Evolutionary conservation across 1,139 yeast species (phyloP).

Genomic region (Pichia sp.): DNA sequence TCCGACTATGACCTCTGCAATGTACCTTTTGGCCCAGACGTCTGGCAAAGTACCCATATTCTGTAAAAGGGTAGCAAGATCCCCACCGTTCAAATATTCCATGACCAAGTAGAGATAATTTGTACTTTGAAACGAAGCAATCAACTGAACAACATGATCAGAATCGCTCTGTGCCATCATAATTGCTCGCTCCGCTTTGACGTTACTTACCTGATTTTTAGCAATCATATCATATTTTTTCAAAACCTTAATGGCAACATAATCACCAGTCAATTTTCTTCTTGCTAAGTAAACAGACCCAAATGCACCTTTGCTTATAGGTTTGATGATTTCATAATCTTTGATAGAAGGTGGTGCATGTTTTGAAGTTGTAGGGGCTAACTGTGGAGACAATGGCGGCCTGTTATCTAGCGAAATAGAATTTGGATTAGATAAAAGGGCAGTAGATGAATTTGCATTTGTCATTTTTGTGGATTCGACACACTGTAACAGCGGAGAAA

Average conservation of each 20-base stretch:
- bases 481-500: conserved; percentile 34
- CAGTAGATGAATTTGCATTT: background rate
- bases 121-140: conserved; percentile 81
- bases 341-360: conserved; percentile 62
- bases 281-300: conserved; percentile 89
- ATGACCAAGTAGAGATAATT: conserved; percentile 86
- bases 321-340: conserved; percentile 86
- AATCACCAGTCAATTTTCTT: conserved; percentile 82
- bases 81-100: conserved; percentile 97
- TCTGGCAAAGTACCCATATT: conserved; percentile 75
- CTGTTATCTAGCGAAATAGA: conserved; percentile 21
- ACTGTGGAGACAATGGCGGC: conserved; percentile 75
- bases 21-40: conserved; percentile 80
- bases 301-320: conserved; percentile 95
- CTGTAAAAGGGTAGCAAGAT: conserved; percentile 79
- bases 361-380: conserved; percentile 38
- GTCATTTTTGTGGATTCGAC: conserved; percentile 14
- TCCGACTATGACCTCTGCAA: conserved; percentile 87
- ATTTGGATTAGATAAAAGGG: background rate
- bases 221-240: conserved; percentile 95
- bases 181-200: conserved; percentile 89
- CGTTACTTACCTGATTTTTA: conserved; percentile 91
- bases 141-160: conserved; percentile 87
- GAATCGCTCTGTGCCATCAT: conserved; percentile 96
- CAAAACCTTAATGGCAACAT: conserved; percentile 91